Percentiles rank a stretch among this genome's conserved stretches.
Conservation (phyloP, 495 filamentous ascomycete species). For the Penicillium parvum region DNA sequence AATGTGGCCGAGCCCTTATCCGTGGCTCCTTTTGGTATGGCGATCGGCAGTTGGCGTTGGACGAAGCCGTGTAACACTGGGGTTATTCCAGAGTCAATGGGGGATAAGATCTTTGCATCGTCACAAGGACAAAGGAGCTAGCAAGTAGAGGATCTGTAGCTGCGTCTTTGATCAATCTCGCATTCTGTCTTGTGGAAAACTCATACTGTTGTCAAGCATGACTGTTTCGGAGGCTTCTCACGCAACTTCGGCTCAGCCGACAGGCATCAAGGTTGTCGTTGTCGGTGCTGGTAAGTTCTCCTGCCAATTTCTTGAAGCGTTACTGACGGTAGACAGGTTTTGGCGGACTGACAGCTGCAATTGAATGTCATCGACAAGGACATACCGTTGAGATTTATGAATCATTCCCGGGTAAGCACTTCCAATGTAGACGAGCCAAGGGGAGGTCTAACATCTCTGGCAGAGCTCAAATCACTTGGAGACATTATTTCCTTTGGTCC, state of each 20-base stretch:
- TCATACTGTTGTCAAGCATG: constrained; percentile 1
- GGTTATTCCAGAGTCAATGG: constrained; percentile 10
- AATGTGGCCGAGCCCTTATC: constrained; percentile 8
- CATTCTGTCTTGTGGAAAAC: no score
- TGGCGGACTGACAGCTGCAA: constrained; percentile 58
- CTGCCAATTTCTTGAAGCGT: not conserved
- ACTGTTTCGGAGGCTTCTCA: not conserved
- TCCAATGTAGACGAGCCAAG: not conserved
- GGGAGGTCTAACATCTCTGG: not conserved
- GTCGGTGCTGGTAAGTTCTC: constrained; percentile 42
- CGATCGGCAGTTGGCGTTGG: constrained; percentile 8
- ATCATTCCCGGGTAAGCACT: constrained; percentile 38
- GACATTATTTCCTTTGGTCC: constrained; percentile 63
- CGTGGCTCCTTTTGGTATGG: not conserved
- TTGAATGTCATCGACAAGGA: constrained; percentile 61
- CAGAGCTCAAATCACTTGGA: constrained; percentile 52
- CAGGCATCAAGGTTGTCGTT: constrained; percentile 56
- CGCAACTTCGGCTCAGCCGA: constrained; percentile 10
- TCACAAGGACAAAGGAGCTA: no score
- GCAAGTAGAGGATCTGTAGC: no score
- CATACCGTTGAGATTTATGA: constrained; percentile 59
- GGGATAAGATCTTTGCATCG: not conserved
- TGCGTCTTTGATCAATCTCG: no score
- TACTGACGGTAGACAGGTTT: constrained; percentile 37
- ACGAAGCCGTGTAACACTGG: not conserved